Evolutionary conservation across 2,329 filamentous ascomycete genomes (phyloP), one percentile per base, ranked within the genome.

Genomic region (Trichophyton equinum): DNA sequence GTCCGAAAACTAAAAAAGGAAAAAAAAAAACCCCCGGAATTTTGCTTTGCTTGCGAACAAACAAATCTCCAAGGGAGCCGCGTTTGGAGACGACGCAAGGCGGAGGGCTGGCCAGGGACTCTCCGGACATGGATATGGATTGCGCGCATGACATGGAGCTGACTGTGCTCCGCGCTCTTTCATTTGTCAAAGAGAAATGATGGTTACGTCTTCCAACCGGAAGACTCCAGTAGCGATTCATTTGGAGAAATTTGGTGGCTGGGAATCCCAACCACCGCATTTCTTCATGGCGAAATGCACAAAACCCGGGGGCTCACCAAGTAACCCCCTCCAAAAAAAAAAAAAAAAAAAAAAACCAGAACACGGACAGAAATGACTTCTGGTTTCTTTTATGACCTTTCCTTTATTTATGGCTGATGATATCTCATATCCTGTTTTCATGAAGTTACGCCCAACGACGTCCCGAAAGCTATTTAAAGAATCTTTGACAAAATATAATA

Each of bases 241-340:
- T 38, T 13, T 18, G 6, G 44, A 18, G 57, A 46, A 59, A 47
- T 3, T 36, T 8, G 59, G 60, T 49, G 61, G 61, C 61, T 62
- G 61, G 61, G 60, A 27, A 7, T 60, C 61, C 61, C 61, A 62
- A 57, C 61, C 61, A 60, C 58, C 58, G 49, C 9, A 44, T 25
- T 58, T 42, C 30, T 30, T 36, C 30, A 49, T 42, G 22, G 11
- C 25, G 6, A 27, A 27, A n/a, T 47, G 15, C 18, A 44, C 40
- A 18, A 18, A 42, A 60, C 27, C 51, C 61, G 40, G 57, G 58
- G 40, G n/a, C 61, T 58, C 44, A 49, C 53, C n/a, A 27, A 18
- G 18, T 55, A 33, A 1, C 8, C 4, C 8, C 30, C 46, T 33
- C 49, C n/a, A 33, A 36, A 33, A 33, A 22, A 22, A 18, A 18